A percentile compares a stretch with the other conserved stretches of the same genome.
phyloP scores from a whole-genome alignment of 2,329 filamentous ascomycete species.

The Gremmenia infestans region DNA sequence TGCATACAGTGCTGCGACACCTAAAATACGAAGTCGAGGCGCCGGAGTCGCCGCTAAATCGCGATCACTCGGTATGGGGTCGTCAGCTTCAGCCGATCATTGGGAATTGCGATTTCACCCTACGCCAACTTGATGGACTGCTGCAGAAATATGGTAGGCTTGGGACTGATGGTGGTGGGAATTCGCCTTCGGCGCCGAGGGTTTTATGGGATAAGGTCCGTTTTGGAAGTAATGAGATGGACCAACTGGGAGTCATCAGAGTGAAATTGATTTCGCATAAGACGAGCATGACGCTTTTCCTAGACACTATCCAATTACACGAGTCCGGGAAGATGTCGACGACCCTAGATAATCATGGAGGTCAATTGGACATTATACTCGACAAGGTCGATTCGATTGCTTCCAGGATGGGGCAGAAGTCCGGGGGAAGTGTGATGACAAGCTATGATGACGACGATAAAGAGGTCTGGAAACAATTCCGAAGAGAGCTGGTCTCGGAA shows the following conservation, averaged over 20 bases:
- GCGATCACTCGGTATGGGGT: slow-evolving; percentile 39
- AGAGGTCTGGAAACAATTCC: slow-evolving; percentile 54
- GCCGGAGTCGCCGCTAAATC: slow-evolving; percentile 50
- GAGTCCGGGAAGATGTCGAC: slow-evolving; percentile 38
- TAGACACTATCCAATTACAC: slow-evolving; percentile 53
- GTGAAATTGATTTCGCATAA: slow-evolving; percentile 48
- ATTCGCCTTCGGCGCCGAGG: slow-evolving; percentile 10
- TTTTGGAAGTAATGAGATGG: slow-evolving; percentile 30
- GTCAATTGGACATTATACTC: slow-evolving; percentile 49
- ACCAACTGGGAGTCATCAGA: slow-evolving; percentile 27
- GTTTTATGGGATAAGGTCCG: slow-evolving; percentile 25
- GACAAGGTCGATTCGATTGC: slow-evolving; percentile 57
- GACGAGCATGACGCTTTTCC: slow-evolving; percentile 48
- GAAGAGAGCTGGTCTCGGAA: slow-evolving; percentile 51
- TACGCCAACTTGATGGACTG: slow-evolving; percentile 50
- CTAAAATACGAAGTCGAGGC: slow-evolving; percentile 54
- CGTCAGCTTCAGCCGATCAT: slow-evolving; percentile 48
- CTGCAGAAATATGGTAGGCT: slow-evolving; percentile 42
- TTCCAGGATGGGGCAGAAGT: slow-evolving; percentile 42
- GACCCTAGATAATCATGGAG: slow-evolving; percentile 21
- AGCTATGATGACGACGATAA: slow-evolving; percentile 41
- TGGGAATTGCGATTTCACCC: slow-evolving; percentile 49
- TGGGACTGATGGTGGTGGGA: slow-evolving; percentile 19
- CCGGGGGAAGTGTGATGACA: slow-evolving; percentile 33
- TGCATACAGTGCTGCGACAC: slow-evolving; percentile 53